Conservation (phyloP, 441 rosid genomes). For the Erysimum cheiri region DNA sequence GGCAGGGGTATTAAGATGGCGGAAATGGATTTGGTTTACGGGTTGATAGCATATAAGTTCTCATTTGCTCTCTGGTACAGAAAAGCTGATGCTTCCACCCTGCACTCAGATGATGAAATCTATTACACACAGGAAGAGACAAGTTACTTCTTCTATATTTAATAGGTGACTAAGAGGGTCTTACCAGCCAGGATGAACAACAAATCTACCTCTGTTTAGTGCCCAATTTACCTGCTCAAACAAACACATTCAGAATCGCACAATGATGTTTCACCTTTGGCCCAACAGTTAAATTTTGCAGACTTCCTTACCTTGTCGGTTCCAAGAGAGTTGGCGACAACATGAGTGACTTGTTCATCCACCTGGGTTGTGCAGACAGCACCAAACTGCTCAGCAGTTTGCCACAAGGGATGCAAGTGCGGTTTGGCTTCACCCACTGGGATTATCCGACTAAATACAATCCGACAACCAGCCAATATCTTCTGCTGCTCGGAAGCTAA, state of each 20-base stretch:
- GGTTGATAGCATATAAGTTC: constrained; percentile 83
- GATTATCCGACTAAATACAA: constrained; percentile 91
- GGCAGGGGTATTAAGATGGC: constrained; percentile 8
- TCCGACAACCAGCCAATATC: constrained; percentile 85
- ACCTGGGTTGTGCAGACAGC: constrained; percentile 88
- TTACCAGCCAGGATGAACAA: constrained; percentile 98
- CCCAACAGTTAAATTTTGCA: constrained; percentile 1
- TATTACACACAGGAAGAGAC: constrained; percentile 29
- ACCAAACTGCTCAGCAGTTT: constrained; percentile 97
- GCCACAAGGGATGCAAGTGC: constrained; percentile 94
- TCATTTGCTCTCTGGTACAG: constrained; percentile 95
- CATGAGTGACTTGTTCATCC: constrained; percentile 96
- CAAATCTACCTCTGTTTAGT: constrained; percentile 70
- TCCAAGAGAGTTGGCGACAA: constrained; percentile 91
- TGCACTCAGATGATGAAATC: constrained; percentile 44
- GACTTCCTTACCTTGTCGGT: constrained; percentile 84
- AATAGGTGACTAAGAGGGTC: constrained; percentile 40
- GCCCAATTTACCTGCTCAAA: constrained; percentile 95
- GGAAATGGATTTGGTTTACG: constrained; percentile 45
- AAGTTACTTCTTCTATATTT: constrained; percentile 4
- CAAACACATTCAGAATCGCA: constrained; percentile 39
- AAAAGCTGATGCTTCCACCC: constrained; percentile 99
- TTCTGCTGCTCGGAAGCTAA: constrained; percentile 84
- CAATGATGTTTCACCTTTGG: constrained; percentile 8
- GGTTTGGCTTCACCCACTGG: constrained; percentile 97